Conservation (phyloP, 2,329 filamentous ascomycete genomes). For the Penicillium thymicola region DNA sequence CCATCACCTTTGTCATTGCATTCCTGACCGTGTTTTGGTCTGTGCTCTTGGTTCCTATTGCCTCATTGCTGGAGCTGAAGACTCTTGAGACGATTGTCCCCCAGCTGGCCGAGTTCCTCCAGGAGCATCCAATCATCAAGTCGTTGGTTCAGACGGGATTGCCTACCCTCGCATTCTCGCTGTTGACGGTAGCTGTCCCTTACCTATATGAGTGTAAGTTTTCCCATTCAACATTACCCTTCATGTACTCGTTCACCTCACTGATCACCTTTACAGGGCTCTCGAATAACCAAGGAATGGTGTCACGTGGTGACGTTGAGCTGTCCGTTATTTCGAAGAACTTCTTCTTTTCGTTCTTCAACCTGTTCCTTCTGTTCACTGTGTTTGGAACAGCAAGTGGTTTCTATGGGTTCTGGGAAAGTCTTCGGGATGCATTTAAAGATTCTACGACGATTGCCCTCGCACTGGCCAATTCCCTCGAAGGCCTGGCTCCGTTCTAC, state of each 20-base stretch:
- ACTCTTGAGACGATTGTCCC: slow-evolving; percentile 73
- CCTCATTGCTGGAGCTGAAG: slow-evolving; percentile 75
- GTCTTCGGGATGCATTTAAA: slow-evolving; percentile 68
- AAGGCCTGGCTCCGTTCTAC: slow-evolving; percentile 77
- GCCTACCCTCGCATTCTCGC: slow-evolving; percentile 77
- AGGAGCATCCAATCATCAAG: slow-evolving; percentile 65
- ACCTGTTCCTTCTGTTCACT: slow-evolving; percentile 94
- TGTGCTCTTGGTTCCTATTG: slow-evolving; percentile 73
- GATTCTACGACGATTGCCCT: slow-evolving; percentile 77
- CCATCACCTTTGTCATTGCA: slow-evolving; percentile 76
- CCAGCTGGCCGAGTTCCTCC: slow-evolving; percentile 63
- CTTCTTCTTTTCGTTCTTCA: slow-evolving; percentile 99
- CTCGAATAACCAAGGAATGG: slow-evolving; percentile 87
- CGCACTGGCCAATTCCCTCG: slow-evolving; percentile 71
- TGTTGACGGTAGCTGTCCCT: slow-evolving; percentile 85
- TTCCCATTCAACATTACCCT: neutral
- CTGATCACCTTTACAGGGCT: slow-evolving; percentile 51
- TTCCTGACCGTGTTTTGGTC: slow-evolving; percentile 87
- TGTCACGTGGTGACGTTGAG: slow-evolving; percentile 91
- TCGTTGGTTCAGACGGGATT: slow-evolving; percentile 83
- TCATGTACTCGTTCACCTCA: neutral
- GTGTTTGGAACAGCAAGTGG: slow-evolving; percentile 76
- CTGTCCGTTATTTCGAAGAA: slow-evolving; percentile 96
- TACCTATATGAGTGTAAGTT: slow-evolving; percentile 83
- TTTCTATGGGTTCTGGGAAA: slow-evolving; percentile 63